A percentile compares a stretch with the other conserved stretches of the same genome.
Evolutionary conservation across 768 basidiomycete species (phyloP).

Genomic region (Glaciozyma martinii): DNA sequence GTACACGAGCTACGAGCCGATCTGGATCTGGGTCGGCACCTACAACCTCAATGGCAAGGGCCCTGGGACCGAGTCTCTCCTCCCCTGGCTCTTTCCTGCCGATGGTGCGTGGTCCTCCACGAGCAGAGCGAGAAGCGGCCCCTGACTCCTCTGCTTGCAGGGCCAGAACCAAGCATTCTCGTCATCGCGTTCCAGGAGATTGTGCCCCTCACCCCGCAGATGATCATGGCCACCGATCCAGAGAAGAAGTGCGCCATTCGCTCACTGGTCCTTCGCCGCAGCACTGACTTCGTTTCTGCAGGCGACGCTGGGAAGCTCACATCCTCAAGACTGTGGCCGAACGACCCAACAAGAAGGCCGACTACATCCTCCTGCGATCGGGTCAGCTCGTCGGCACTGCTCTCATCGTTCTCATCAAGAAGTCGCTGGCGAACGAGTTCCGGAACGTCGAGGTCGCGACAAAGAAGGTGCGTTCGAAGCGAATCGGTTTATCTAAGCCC

Average conservation of each 20-base stretch:
- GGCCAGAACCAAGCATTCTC: conserved; percentile 63
- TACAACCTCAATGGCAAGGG: conserved; percentile 93
- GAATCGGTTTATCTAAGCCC: neutral
- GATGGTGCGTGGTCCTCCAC: conserved; percentile 49
- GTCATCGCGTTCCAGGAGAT: conserved; percentile 93
- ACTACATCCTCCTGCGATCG: conserved; percentile 79
- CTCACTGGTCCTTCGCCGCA: neutral
- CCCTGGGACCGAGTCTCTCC: conserved; percentile 64
- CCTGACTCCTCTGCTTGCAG: conserved; percentile 41
- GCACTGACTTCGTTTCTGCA: conserved; percentile 38
- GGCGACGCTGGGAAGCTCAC: conserved; percentile 75
- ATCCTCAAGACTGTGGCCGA: conserved; percentile 69
- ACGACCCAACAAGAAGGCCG: conserved; percentile 53
- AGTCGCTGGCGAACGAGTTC: conserved; percentile 64
- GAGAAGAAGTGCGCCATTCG: conserved; percentile 21
- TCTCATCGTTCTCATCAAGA: conserved; percentile 71
- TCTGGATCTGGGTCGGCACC: conserved; percentile 67
- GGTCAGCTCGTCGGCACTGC: conserved; percentile 98
- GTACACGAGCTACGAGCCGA: conserved; percentile 50
- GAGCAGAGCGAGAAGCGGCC: neutral
- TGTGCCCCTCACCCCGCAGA: conserved; percentile 92
- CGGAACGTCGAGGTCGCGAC: conserved; percentile 86
- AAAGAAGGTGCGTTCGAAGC: conserved; percentile 79
- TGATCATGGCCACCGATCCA: conserved; percentile 49
- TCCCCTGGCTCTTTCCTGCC: conserved; percentile 80